These are phyloP conservation scores for Candida hispaniensis DNA, from an alignment of 805 yeast genomes.

Conservation along the genomic window DNA sequence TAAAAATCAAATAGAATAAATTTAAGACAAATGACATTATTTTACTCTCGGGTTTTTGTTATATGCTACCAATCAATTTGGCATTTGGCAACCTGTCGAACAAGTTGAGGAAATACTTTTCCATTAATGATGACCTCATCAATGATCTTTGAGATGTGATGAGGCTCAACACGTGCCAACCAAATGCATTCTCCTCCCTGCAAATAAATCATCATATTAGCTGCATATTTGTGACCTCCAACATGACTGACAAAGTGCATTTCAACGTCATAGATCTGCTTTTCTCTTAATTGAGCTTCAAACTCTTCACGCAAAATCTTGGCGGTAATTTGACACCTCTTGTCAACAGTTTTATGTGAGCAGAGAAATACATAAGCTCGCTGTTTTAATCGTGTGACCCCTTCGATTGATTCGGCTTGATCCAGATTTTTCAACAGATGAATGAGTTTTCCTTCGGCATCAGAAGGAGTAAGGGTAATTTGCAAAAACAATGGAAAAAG, in stretches of 20 bases:
- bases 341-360: conserved; percentile 85
- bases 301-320: conserved; percentile 77
- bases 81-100: conserved; percentile 39
- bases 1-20: no score
- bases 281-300: conserved; percentile 58
- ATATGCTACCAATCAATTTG: conserved; percentile 10
- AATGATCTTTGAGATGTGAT: conserved; percentile 59
- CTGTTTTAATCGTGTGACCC: conserved; percentile 1
- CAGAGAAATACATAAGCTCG: conserved; percentile 50
- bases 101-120: conserved; percentile 57
- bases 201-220: conserved; percentile 71
- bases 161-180: conserved; percentile 80
- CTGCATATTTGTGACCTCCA: conserved; percentile 94
- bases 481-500: conserved; percentile 67
- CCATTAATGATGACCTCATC: conserved; percentile 64
- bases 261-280: conserved; percentile 59
- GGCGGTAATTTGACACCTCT: conserved; percentile 88
- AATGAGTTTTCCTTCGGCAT: conserved; percentile 36
- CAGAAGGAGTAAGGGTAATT: conserved; percentile 40
- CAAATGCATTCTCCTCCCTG: conserved; percentile 69
- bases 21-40: no score
- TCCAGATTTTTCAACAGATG: conserved; percentile 34
- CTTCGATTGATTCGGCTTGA: background rate
- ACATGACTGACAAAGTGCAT: conserved; percentile 73
- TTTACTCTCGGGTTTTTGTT: no score